Evolutionary conservation across 495 filamentous ascomycete species (phyloP).

Genomic region (Darksidea phi): DNA sequence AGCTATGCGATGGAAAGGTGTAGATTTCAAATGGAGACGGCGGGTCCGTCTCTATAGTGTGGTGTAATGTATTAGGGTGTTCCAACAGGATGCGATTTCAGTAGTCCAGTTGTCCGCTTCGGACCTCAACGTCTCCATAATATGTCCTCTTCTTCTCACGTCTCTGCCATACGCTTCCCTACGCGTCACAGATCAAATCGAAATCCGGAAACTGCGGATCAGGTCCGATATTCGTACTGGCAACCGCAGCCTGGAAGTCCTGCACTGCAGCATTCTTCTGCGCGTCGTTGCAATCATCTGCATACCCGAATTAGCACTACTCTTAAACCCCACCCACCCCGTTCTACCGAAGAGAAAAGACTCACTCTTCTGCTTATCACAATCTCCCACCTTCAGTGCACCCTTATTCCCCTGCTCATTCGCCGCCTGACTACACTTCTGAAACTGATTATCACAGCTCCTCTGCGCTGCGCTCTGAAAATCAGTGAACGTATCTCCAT

Average conservation of each 20-base stretch:
- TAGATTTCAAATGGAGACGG: too few species aligned
- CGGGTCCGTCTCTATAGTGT: too few species aligned
- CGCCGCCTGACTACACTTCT: constrained; percentile 22
- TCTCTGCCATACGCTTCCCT: neutral
- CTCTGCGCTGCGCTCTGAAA: constrained; percentile 26
- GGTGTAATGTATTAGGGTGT: too few species aligned
- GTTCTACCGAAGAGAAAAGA: neutral
- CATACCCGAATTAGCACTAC: neutral
- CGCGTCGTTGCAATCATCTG: constrained; percentile 23
- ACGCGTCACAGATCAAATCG: constrained; percentile 35
- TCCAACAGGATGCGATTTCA: too few species aligned
- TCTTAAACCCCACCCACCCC: neutral
- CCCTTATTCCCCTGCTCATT: constrained; percentile 9
- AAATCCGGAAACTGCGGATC: constrained; percentile 37
- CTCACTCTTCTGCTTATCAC: constrained; percentile 28
- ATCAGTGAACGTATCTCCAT: constrained; percentile 51
- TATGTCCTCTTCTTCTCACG: too few species aligned
- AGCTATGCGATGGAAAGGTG: too few species aligned
- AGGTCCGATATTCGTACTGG: constrained; percentile 28
- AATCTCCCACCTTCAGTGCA: constrained; percentile 14
- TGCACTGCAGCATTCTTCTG: constrained; percentile 21
- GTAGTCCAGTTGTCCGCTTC: too few species aligned
- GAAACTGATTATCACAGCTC: constrained; percentile 32
- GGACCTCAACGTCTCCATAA: too few species aligned
- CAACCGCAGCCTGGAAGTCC: constrained; percentile 19